phyloP scores from a whole-genome alignment of 2,329 filamentous ascomycete species.

The Aulographum hederae region DNA sequence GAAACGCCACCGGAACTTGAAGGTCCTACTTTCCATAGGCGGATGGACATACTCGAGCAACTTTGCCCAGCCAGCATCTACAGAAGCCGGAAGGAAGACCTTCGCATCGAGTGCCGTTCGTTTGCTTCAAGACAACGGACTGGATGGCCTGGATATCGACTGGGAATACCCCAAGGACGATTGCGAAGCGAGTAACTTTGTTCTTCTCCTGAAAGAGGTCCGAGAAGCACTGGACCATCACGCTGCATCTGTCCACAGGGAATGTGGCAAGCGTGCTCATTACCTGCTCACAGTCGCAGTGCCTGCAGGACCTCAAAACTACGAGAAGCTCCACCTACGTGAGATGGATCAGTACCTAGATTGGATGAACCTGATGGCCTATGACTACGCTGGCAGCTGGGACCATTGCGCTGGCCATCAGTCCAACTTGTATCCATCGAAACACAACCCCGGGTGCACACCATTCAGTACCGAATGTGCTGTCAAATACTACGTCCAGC shows the following conservation, averaged over 20 bases:
- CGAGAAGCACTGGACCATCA: conserved; percentile 22
- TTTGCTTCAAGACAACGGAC: conserved; percentile 62
- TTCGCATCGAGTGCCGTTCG: conserved; percentile 59
- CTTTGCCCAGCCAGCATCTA: conserved; percentile 51
- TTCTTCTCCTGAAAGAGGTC: conserved; percentile 20
- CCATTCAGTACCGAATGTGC: conserved; percentile 63
- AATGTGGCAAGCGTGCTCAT: conserved; percentile 15
- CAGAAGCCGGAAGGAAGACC: conserved; percentile 36
- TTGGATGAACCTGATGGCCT: conserved; percentile 33
- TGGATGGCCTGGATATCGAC: conserved; percentile 34
- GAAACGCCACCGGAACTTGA: conserved; percentile 57
- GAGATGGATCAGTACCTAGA: conserved; percentile 25
- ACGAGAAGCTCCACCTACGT: conserved; percentile 19
- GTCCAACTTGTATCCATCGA: conserved; percentile 53
- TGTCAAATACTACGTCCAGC: conserved; percentile 47
- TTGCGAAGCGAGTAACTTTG: conserved; percentile 20
- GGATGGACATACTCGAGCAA: conserved; percentile 68
- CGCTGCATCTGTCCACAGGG: too few species aligned
- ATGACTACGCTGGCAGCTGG: conserved; percentile 58
- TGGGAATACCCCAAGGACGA: conserved; percentile 27
- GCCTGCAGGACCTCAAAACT: conserved; percentile 24
- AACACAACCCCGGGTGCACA: conserved; percentile 41
- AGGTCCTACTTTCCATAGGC: conserved; percentile 66
- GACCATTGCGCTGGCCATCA: conserved; percentile 55
- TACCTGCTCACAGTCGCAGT: conserved; percentile 27